A percentile compares a stretch with the other conserved stretches of the same genome.
Evolutionary conservation across 2,329 filamentous ascomycete species (phyloP).

Genomic region (Calonectria hongkongensis): DNA sequence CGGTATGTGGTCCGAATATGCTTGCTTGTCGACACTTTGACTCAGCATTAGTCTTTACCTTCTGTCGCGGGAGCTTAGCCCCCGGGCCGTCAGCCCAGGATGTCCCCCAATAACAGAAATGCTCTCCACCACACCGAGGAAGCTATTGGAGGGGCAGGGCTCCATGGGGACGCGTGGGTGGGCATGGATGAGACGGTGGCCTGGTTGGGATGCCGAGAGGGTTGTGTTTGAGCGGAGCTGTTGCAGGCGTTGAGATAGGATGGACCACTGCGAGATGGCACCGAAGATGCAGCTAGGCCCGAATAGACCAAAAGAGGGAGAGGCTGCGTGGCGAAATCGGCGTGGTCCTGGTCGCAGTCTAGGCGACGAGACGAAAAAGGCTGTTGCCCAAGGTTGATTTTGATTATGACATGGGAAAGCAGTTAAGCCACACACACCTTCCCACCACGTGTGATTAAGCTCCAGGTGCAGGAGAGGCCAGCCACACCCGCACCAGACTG

Average conservation of each 20-base stretch:
- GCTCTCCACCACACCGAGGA: slow-evolving; percentile 28
- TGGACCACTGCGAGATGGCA: slow-evolving; percentile 21
- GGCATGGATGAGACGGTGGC: slow-evolving; percentile 39
- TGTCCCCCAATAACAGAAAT: slow-evolving; percentile 19
- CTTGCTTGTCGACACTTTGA: slow-evolving; percentile 21
- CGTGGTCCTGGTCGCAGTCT: slow-evolving; percentile 10
- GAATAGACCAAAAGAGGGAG: slow-evolving; percentile 23
- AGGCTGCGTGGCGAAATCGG: slow-evolving; percentile 14
- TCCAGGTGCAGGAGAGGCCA: not conserved
- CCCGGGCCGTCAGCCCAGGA: slow-evolving; percentile 31
- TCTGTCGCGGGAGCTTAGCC: slow-evolving; percentile 33
- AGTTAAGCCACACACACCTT: slow-evolving; percentile 7
- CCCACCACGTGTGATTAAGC: slow-evolving; percentile 33
- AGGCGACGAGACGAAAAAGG: slow-evolving; percentile 13
- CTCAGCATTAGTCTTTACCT: slow-evolving; percentile 14
- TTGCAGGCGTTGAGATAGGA: slow-evolving; percentile 13
- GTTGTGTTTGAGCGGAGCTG: slow-evolving; percentile 33
- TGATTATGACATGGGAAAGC: not conserved
- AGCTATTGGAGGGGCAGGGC: slow-evolving; percentile 40
- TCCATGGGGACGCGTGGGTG: slow-evolving; percentile 37
- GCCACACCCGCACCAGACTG: slow-evolving; percentile 2
- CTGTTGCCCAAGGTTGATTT: slow-evolving; percentile 16
- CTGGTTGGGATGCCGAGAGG: slow-evolving; percentile 16
- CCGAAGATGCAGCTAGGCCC: slow-evolving; percentile 20
- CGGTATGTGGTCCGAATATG: slow-evolving; percentile 20